Conservation (phyloP, 2,329 filamentous ascomycete species). For the Stemphylium lycopersici region DNA sequence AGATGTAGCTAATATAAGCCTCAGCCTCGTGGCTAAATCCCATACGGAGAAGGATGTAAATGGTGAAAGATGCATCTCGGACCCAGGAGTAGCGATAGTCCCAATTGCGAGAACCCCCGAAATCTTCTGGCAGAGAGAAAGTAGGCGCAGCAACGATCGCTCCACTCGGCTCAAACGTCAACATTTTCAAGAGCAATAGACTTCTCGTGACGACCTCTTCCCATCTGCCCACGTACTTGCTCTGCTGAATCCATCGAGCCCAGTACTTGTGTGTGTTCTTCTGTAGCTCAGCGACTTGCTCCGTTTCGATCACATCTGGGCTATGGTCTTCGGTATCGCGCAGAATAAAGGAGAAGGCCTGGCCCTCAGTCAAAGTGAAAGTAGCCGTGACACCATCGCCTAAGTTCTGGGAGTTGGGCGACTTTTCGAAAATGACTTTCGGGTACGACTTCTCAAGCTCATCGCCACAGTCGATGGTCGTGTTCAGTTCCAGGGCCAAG, state of each 20-base stretch:
- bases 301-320: conserved; percentile 63
- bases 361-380: conserved; percentile 67
- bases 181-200: conserved; percentile 74
- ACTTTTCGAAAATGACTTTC: conserved; percentile 61
- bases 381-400: conserved; percentile 68
- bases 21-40: conserved; percentile 78
- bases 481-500: conserved; percentile 69
- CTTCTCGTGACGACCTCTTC: conserved; percentile 73
- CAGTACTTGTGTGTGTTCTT: conserved; percentile 74
- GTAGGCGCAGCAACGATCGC: conserved; percentile 79
- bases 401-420: conserved; percentile 58
- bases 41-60: conserved; percentile 76
- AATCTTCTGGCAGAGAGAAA: conserved; percentile 75
- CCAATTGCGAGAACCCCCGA: conserved; percentile 59
- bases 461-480: conserved; percentile 68
- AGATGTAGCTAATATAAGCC: conserved; percentile 80
- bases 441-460: conserved; percentile 58
- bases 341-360: conserved; percentile 72
- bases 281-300: conserved; percentile 67
- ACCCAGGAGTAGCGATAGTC: conserved; percentile 82
- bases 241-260: conserved; percentile 74
- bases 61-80: conserved; percentile 76
- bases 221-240: conserved; percentile 74
- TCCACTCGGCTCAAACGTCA: conserved; percentile 79
- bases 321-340: conserved; percentile 64